Evolutionary conservation across 2,329 filamentous ascomycete genomes (phyloP), one percentile per base, ranked within the genome.

Genomic region (Tolypocladium pustulatum): DNA sequence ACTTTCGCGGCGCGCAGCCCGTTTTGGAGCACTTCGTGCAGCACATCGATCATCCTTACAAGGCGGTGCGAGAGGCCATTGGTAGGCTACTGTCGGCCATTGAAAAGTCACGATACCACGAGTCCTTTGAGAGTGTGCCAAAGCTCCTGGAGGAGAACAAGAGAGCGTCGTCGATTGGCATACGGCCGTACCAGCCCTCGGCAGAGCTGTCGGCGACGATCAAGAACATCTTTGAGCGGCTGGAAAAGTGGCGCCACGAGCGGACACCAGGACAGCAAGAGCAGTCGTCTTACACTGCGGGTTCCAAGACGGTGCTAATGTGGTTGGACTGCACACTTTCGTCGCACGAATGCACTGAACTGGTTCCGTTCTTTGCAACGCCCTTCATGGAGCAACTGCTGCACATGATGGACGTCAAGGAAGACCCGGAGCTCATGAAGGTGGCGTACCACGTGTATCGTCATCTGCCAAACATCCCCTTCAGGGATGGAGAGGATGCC

Each of bases 331-430:
- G 86, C 55, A 94, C 91, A 20, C 79, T 99, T 3, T 91, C 90
- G 3, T 96, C 91, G 0, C 89, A 95, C 63, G 94, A 97, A 71
- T 99, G 94, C 73, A 96, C 86, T 0, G 88, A 94, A 69, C 83
- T 99, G 17, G 85, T 95, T 22, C 85, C 87, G 4, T 97, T 97
- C 81, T 97, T 99, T 78, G 89, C 91, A 0, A 82, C 89, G 40
- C 81, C 88, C 0, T 93, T 97, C 68, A 94, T 96, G 71, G 90
- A 94, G 66, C 90, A 97, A 71, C 83, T 99, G 17, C 78, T 99
- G 57, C 92, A 99, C 77, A 99, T 99, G 94, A 99, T 99, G 93
- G 94, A 99, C 69, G 91, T 99, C 71, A 97, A 97, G 72, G 94
- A 99, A 72, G 94, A 99, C 67, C 91, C 91, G 0, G 95, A 99